Conservation (phyloP, 2,329 filamentous ascomycete species). For the Hypocrella siamensis region DNA sequence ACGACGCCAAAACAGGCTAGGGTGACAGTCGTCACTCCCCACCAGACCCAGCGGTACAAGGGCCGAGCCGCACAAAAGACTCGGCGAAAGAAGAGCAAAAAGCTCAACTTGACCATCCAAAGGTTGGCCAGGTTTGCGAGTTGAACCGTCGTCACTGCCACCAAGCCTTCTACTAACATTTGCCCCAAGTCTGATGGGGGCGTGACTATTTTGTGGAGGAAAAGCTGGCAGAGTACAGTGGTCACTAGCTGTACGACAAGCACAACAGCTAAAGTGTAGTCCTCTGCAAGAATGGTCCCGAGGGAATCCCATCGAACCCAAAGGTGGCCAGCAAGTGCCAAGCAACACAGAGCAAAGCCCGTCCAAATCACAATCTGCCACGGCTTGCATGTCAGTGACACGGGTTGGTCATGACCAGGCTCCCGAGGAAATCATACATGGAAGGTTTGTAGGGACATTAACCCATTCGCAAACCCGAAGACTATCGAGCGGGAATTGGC, state of each 20-base stretch:
- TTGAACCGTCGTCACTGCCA: not conserved
- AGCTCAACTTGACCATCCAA: not conserved
- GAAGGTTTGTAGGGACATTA: not conserved
- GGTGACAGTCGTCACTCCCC: not conserved
- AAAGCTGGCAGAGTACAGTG: not conserved
- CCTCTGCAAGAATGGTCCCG: not conserved
- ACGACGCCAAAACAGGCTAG: not conserved
- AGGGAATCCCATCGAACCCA: not conserved
- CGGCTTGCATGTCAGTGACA: not conserved
- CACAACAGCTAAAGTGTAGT: not conserved
- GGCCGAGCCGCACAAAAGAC: not conserved
- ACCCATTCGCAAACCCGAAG: not conserved
- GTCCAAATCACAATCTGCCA: not conserved
- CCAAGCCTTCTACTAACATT: not conserved
- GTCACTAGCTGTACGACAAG: not conserved
- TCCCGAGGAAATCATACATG: not conserved
- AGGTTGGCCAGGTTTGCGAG: not conserved
- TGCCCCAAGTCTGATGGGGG: not conserved
- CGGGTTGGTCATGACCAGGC: not conserved
- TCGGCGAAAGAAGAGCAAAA: not conserved
- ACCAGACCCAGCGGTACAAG: not conserved
- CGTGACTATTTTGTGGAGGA: not conserved
- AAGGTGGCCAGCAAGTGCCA: not conserved
- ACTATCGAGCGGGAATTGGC: not conserved
- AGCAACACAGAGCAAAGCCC: not conserved